Percentiles rank a stretch among this genome's conserved stretches.
These are phyloP conservation scores for Apophysomyces sp. DNA, from an alignment of 371 early-diverging fungal genomes.

Conservation along the genomic window DNA sequence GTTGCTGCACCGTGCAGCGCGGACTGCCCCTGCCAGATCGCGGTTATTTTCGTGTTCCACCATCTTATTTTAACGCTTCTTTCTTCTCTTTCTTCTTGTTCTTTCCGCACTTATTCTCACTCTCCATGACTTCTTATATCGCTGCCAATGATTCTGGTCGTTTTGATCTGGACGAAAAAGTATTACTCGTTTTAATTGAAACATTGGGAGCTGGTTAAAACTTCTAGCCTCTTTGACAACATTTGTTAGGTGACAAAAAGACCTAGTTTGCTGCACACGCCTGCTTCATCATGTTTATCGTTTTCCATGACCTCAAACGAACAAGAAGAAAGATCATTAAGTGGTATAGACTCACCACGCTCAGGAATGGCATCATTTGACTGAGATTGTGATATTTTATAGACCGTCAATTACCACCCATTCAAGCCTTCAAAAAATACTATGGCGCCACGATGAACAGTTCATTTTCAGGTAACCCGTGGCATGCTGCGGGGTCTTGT, in stretches of 20 bases:
- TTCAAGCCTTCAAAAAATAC: neutral
- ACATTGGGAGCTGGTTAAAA: neutral
- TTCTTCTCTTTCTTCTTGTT: neutral
- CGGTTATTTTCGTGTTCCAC: neutral
- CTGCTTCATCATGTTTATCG: neutral
- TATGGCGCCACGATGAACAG: neutral
- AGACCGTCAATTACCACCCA: neutral
- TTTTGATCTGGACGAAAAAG: neutral
- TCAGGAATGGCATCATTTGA: neutral
- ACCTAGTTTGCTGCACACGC: neutral
- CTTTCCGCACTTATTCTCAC: neutral
- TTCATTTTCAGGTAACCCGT: neutral
- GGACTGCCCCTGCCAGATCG: neutral
- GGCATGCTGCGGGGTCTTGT: neutral
- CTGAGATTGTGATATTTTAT: neutral
- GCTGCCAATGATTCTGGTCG: neutral
- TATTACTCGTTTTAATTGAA: neutral
- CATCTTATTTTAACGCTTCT: neutral
- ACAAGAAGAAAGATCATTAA: neutral
- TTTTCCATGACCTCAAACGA: neutral
- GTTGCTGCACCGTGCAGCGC: neutral
- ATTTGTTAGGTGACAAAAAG: neutral
- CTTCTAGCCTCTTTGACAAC: neutral
- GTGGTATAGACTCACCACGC: neutral
- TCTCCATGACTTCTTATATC: neutral